Evolutionary conservation across 257 asterid species (phyloP).

Genomic region (Schizonepeta tenuifolia): DNA sequence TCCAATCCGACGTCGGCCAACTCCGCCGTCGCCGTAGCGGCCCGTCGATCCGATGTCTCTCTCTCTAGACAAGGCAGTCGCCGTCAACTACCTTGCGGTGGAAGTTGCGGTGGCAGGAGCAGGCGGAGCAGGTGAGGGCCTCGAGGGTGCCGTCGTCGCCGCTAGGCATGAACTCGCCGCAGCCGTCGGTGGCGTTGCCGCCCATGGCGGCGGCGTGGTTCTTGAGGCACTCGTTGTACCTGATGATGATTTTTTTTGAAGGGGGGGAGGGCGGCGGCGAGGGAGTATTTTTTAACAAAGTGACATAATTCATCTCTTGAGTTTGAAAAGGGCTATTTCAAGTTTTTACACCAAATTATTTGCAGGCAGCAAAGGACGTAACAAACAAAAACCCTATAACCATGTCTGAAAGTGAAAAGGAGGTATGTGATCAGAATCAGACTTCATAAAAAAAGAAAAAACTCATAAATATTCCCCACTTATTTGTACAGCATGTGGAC

Average conservation of each 20-base stretch:
- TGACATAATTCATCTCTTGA: no score
- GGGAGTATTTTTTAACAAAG: no score
- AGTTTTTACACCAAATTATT: no score
- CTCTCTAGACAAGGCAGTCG: no score
- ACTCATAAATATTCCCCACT: constrained; percentile 39
- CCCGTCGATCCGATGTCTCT: no score
- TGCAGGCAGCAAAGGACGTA: not conserved
- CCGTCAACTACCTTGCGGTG: constrained; percentile 81
- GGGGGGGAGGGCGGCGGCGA: constrained; percentile 36
- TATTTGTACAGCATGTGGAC: constrained; percentile 43
- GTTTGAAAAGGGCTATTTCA: no score
- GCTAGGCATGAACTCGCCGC: constrained; percentile 95
- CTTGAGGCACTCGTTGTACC: constrained; percentile 80
- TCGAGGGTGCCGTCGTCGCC: constrained; percentile 81
- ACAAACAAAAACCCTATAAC: not conserved
- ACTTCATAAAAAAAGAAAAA: constrained; percentile 22
- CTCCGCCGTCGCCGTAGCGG: no score
- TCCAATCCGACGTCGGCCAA: no score
- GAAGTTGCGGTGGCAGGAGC: constrained; percentile 88
- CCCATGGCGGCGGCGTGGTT: constrained; percentile 97
- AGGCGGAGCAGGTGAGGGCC: constrained; percentile 87
- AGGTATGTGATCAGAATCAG: constrained; percentile 24
- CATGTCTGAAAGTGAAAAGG: constrained; percentile 1
- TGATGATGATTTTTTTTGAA: constrained; percentile 48
- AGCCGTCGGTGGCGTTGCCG: constrained; percentile 86